Evolutionary conservation across 2,329 filamentous ascomycete genomes (phyloP).

Genomic region (Trichoderma atrobrunneum): DNA sequence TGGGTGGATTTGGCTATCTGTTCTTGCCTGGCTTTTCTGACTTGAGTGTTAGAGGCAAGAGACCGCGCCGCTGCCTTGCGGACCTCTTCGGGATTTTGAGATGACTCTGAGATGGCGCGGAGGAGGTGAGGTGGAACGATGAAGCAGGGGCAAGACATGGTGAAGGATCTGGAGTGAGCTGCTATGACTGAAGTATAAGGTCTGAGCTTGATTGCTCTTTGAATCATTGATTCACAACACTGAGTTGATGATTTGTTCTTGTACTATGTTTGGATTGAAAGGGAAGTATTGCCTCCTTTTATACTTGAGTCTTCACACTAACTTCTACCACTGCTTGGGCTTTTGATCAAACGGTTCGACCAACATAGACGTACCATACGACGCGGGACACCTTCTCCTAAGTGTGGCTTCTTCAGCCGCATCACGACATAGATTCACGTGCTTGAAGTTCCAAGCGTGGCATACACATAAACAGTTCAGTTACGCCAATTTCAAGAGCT

Average conservation of each 20-base stretch:
- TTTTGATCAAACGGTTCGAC: not conserved
- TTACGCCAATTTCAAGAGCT: not conserved
- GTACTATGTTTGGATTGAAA: fast-evolving
- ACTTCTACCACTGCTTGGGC: not conserved
- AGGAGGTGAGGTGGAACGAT: conserved; percentile 49
- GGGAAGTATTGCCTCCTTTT: not conserved
- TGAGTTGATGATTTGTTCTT: not conserved
- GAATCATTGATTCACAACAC: not conserved
- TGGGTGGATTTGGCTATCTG: conserved; percentile 34
- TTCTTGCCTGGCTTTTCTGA: conserved; percentile 35
- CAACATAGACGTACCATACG: not conserved
- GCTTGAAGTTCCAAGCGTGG: too few relatives aligned
- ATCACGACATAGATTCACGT: not conserved
- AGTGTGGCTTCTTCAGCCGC: not conserved
- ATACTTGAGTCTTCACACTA: not conserved
- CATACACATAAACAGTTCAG: not conserved
- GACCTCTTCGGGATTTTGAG: conserved; percentile 35
- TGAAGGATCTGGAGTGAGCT: not conserved
- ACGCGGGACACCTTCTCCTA: not conserved
- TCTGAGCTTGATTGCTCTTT: not conserved
- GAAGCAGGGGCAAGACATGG: conserved; percentile 33
- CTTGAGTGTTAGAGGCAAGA: not conserved
- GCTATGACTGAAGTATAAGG: not conserved
- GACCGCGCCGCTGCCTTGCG: conserved; percentile 33
- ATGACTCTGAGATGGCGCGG: conserved; percentile 40